Conservation (phyloP, 441 rosid genomes). For the Arabidopsis lyrata region DNA sequence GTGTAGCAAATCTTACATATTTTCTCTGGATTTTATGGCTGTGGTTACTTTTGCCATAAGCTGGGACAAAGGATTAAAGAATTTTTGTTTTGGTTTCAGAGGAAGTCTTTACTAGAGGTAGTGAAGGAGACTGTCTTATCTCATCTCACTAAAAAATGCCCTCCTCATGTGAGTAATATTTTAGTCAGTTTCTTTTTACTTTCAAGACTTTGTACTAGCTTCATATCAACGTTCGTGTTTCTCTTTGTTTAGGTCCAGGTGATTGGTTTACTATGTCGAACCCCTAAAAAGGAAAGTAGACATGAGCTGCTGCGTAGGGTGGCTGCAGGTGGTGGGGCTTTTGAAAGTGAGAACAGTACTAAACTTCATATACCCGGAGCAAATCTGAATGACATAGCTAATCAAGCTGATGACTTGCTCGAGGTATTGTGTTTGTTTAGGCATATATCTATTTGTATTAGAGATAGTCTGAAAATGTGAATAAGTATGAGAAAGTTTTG, state of each 20-base stretch:
- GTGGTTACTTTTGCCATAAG: not conserved
- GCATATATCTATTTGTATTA: not conserved
- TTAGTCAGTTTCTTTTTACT: constrained; percentile 13
- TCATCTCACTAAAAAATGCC: constrained; percentile 82
- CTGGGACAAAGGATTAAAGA: not conserved
- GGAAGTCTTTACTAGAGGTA: constrained; percentile 79
- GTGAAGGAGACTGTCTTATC: constrained; percentile 94
- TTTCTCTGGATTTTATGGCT: not conserved
- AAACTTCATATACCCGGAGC: constrained; percentile 91
- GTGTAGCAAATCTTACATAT: not conserved
- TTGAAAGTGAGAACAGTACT: constrained; percentile 71
- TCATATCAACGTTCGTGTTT: not conserved
- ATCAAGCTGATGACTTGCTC: constrained; percentile 96
- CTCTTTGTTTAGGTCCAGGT: constrained; percentile 74
- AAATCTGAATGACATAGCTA: constrained; percentile 87
- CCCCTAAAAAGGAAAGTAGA: constrained; percentile 89
- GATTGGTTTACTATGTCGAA: constrained; percentile 95
- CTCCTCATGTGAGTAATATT: constrained; percentile 76
- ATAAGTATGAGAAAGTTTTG: constrained; percentile 17
- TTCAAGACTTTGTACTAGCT: constrained; percentile 5
- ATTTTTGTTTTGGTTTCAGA: constrained; percentile 53
- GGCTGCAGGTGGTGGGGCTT: constrained; percentile 96
- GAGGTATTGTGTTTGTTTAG: constrained; percentile 59
- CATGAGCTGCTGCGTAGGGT: constrained; percentile 91
- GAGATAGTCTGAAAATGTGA: constrained; percentile 11